These are phyloP conservation scores for Anthracocystis setariae DNA, from an alignment of 1,284 basidiomycete species.

Conservation along the genomic window DNA sequence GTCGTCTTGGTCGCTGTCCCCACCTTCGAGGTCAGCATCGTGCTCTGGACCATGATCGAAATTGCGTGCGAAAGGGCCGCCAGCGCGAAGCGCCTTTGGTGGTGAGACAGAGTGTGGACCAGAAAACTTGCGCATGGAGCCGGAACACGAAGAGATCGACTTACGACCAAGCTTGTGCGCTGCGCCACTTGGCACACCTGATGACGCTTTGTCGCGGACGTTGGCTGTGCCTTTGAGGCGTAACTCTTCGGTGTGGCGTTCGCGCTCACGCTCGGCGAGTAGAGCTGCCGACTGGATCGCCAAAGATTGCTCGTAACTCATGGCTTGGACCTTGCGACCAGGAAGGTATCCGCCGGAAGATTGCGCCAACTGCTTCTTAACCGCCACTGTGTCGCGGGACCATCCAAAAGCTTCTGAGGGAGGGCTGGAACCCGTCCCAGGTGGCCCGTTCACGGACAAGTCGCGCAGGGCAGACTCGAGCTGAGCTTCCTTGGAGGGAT, in stretches of 20 bases:
- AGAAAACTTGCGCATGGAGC: slow-evolving; percentile 39
- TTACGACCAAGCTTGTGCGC: slow-evolving; percentile 45
- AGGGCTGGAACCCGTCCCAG: slow-evolving; percentile 21
- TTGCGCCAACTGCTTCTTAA: slow-evolving; percentile 46
- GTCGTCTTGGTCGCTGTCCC: slow-evolving; percentile 38
- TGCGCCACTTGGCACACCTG: slow-evolving; percentile 40
- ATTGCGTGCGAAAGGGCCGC: slow-evolving; percentile 35
- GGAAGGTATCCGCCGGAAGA: slow-evolving; percentile 32
- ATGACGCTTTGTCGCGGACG: slow-evolving; percentile 28
- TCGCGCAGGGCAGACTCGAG: slow-evolving; percentile 42
- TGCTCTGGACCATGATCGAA: slow-evolving; percentile 27
- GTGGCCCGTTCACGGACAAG: slow-evolving; percentile 27
- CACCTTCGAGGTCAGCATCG: slow-evolving; percentile 38
- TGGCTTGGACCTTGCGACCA: slow-evolving; percentile 39
- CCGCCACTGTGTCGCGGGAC: slow-evolving; percentile 40
- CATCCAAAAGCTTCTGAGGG: slow-evolving; percentile 35
- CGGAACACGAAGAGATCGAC: slow-evolving; percentile 48
- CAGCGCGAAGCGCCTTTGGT: slow-evolving; percentile 28
- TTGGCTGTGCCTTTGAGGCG: slow-evolving; percentile 19
- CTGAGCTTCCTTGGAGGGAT: slow-evolving; percentile 32
- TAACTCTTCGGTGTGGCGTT: slow-evolving; percentile 28
- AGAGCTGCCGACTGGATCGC: slow-evolving; percentile 46
- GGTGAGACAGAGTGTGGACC: slow-evolving; percentile 31
- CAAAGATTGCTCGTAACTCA: slow-evolving; percentile 42
- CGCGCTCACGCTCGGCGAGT: slow-evolving; percentile 41